These are phyloP conservation scores for Pulicaria dysenterica DNA, from an alignment of 129 eudicot genomes.

Conservation along the genomic window DNA sequence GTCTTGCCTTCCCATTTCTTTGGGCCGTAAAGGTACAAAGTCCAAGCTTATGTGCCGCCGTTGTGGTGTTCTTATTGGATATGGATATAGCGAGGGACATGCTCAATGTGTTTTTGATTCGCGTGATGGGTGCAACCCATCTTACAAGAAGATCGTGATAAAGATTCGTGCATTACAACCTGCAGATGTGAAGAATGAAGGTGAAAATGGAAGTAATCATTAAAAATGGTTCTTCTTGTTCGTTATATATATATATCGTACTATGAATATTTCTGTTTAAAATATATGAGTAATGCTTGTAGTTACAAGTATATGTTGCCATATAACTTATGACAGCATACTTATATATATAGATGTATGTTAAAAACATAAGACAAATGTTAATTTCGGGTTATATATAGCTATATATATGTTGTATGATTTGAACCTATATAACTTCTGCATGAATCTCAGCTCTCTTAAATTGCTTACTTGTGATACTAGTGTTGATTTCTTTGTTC, in stretches of 20 bases:
- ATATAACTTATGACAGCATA: not conserved
- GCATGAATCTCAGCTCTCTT: not conserved
- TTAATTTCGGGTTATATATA: too few relatives aligned
- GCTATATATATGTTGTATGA: too few relatives aligned
- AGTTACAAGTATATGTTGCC: not conserved
- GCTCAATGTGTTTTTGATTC: constrained; percentile 54
- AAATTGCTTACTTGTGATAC: not conserved
- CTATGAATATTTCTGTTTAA: constrained; percentile 5
- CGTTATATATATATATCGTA: not conserved
- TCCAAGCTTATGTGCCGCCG: constrained; percentile 72
- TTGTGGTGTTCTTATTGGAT: constrained; percentile 58
- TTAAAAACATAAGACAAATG: too few relatives aligned
- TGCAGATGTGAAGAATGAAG: not conserved
- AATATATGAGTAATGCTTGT: constrained; percentile 14
- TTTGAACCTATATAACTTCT: too few relatives aligned
- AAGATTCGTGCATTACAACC: constrained; percentile 31
- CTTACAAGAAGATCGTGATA: constrained; percentile 22
- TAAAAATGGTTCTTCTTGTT: not conserved
- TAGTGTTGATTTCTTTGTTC: too few relatives aligned
- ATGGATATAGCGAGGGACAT: constrained; percentile 50
- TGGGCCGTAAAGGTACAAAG: constrained; percentile 54
- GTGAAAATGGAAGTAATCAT: not conserved
- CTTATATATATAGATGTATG: too few relatives aligned
- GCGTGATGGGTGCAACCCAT: constrained; percentile 4
- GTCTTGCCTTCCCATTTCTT: constrained; percentile 54